Evolutionary conservation across 2,329 filamentous ascomycete genomes (phyloP).

Genomic region (Alternaria metachromatica): DNA sequence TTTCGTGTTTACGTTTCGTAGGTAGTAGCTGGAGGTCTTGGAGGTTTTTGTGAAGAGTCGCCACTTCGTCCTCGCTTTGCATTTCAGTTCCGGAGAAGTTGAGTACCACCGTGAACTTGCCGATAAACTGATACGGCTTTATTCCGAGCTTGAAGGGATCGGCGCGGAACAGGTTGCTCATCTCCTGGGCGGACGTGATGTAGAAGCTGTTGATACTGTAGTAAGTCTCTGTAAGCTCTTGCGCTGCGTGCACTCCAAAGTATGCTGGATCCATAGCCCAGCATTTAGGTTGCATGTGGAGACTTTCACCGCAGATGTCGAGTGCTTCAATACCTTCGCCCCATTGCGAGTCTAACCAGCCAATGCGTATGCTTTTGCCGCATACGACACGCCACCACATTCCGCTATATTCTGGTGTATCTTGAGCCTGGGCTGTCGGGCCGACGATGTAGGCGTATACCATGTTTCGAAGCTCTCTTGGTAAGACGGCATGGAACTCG

Average conservation of each 20-base stretch:
- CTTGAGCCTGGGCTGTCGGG: neutral
- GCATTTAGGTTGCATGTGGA: neutral
- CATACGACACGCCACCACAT: neutral
- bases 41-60: no score
- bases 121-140: no score
- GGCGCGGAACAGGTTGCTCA: no score
- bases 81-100: no score
- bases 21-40: no score
- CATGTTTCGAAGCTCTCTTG: neutral
- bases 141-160: no score
- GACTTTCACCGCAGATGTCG: neutral
- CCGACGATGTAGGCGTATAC: neutral
- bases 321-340: neutral
- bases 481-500: neutral
- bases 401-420: no score
- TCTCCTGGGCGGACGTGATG: no score
- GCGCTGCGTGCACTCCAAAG: neutral
- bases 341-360: neutral
- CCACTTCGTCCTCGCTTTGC: no score
- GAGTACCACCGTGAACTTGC: no score
- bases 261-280: neutral
- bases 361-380: neutral
- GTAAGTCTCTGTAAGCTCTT: neutral
- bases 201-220: no score
- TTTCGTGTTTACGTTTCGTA: no score